Evolutionary conservation across 768 basidiomycete species (phyloP), one percentile per base, ranked within the genome.

Genomic region (Trametes sanguinea): DNA sequence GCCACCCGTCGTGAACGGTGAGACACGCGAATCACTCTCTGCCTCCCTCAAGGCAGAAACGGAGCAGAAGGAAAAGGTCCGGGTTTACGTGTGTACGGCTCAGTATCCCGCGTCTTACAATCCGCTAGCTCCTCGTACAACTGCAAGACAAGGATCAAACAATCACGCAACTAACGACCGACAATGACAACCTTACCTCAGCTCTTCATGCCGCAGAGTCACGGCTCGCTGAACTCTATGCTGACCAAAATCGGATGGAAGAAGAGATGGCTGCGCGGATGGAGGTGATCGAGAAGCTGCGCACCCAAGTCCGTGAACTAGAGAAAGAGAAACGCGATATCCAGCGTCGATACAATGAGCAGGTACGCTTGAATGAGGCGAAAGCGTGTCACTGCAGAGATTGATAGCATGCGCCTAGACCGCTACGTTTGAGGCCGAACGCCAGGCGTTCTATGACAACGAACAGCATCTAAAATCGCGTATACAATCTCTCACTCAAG

Each of bases 381-480:
- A 57, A 48, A 60, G 33, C 6, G n/a, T 10, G 27, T 27, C 35
- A 50, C 14, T 48, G 54, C 11, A 52, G 61, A 22, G 50, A 39
- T 60, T 51, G 35, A 47, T 43, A 56, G 44, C 52, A 51, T 64
- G 65, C 60, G 64, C 61, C 60, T 47, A 95, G 93, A 88, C 87
- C n/a, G 78, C 85, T 16, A 89, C 90, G 3, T 95, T 95, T 71
- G 94, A 96, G 70, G 90, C 92, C 7, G 94, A 96, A 75, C 88
- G 94, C 37, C 92, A 95, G 72, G 83, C 92, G 14, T 91, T 94
- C 74, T 94, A 94, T 70, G 94, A 95, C 75, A 94, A 92, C 69
- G 94, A 96, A 69, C 90, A 95, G 71, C 93, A 94, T 74, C 86
- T 95, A 65, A 94, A 94, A 75, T 90, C 90, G 47, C 90, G 92